phyloP scores from a whole-genome alignment of 768 basidiomycete genomes.

The Hygrocybe coccinea region DNA sequence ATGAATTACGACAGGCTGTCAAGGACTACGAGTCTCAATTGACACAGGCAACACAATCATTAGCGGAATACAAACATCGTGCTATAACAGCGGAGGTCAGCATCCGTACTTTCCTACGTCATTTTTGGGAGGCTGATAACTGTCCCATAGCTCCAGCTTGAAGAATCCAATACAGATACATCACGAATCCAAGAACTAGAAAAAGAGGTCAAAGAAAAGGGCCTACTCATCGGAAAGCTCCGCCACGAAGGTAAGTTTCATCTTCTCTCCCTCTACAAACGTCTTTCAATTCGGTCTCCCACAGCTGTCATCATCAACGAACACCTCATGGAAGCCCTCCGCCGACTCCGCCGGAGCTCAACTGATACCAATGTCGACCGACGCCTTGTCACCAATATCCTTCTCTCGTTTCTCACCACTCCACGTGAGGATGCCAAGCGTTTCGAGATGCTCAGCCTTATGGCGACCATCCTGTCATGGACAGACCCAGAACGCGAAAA shows the following conservation, averaged over 20 bases:
- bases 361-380: conserved; percentile 91
- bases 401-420: conserved; percentile 84
- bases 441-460: conserved; percentile 90
- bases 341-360: conserved; percentile 80
- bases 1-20: conserved; percentile 81
- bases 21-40: conserved; percentile 78
- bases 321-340: conserved; percentile 95
- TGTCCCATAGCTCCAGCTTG: conserved; percentile 58
- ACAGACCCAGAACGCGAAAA: conserved; percentile 84
- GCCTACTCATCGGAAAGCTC: conserved; percentile 87
- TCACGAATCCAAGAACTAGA: conserved; percentile 69
- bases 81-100: conserved; percentile 82
- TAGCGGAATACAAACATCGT: conserved; percentile 88
- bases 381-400: conserved; percentile 88
- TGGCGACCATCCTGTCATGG: conserved; percentile 91
- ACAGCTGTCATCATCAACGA: conserved; percentile 95
- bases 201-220: conserved; percentile 93
- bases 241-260: conserved; percentile 79
- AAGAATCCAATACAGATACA: conserved; percentile 64
- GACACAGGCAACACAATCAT: conserved; percentile 58
- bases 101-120: neutral
- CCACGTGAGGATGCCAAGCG: conserved; percentile 90
- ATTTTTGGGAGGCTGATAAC: conserved; percentile 4
- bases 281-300: conserved; percentile 7
- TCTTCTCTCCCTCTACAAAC: conserved; percentile 1